phyloP scores from a whole-genome alignment of 352 stramenopile genomes.

The Phytophthora pisi region DNA sequence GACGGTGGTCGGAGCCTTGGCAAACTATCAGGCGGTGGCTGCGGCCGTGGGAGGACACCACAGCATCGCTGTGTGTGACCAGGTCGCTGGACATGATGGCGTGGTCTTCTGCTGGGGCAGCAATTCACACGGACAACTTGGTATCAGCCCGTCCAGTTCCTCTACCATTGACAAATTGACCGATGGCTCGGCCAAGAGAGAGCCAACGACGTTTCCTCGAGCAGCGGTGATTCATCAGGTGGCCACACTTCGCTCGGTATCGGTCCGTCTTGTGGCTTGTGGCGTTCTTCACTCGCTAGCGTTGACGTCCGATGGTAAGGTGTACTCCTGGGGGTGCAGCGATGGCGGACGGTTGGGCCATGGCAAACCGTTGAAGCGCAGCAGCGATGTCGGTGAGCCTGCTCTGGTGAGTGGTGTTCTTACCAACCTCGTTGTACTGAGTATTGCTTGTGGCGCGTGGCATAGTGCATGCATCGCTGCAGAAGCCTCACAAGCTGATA shows the following conservation, averaged over 20 bases:
- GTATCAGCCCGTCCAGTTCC: constrained; percentile 24
- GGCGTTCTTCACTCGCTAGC: constrained; percentile 93
- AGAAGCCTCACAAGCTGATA: constrained; percentile 6
- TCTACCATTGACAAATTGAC: constrained; percentile 2
- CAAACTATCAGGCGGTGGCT: constrained; percentile 62
- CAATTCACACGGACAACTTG: constrained; percentile 76
- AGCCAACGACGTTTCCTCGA: constrained; percentile 50
- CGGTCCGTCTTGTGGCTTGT: constrained; percentile 82
- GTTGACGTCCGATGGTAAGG: constrained; percentile 78
- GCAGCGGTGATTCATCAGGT: constrained; percentile 65
- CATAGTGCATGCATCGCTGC: constrained; percentile 70
- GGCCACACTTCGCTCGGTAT: constrained; percentile 47
- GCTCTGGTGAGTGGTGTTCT: constrained; percentile 46
- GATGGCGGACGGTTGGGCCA: constrained; percentile 83
- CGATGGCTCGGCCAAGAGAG: constrained; percentile 9
- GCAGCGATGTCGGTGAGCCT: constrained; percentile 34
- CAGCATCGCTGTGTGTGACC: constrained; percentile 68
- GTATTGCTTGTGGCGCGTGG: constrained; percentile 76
- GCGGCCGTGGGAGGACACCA: constrained; percentile 70
- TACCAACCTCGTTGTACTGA: constrained; percentile 39
- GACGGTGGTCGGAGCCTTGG: constrained; percentile 53
- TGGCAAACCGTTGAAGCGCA: constrained; percentile 21
- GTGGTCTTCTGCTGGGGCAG: constrained; percentile 80
- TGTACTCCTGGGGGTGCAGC: constrained; percentile 95
- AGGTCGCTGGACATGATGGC: constrained; percentile 65